Evolutionary conservation across 2,329 filamentous ascomycete genomes (phyloP).

Genomic region (Aspergillus chevalieri): DNA sequence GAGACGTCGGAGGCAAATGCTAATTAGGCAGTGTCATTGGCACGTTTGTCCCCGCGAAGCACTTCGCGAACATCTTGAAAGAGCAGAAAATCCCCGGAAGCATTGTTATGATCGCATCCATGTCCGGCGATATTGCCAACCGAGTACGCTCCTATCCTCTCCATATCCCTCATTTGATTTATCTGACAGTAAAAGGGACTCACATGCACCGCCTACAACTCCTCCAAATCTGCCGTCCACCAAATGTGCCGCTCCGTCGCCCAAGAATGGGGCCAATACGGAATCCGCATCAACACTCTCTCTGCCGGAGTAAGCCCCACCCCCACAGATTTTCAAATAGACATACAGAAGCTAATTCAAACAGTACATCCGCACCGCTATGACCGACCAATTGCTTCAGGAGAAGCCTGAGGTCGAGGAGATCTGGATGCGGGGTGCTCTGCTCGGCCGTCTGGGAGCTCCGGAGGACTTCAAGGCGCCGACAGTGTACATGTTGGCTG

Average conservation of each 20-base stretch:
- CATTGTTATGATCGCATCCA: slow-evolving; percentile 63
- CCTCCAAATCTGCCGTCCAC: slow-evolving; percentile 45
- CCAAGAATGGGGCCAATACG: slow-evolving; percentile 49
- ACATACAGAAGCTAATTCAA: not conserved
- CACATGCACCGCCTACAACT: slow-evolving; percentile 57
- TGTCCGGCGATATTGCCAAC: slow-evolving; percentile 64
- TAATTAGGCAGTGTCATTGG: slow-evolving; percentile 22
- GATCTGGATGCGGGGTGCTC: slow-evolving; percentile 49
- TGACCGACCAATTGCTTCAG: slow-evolving; percentile 42
- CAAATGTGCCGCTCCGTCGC: slow-evolving; percentile 46
- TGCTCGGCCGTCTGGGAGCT: slow-evolving; percentile 45
- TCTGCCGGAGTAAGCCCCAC: slow-evolving; percentile 55
- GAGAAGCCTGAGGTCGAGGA: slow-evolving; percentile 47
- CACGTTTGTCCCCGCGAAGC: slow-evolving; percentile 31
- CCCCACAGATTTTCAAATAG: too few species aligned
- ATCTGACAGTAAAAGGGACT: slow-evolving; percentile 41
- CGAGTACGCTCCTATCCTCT: slow-evolving; percentile 27
- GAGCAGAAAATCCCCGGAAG: slow-evolving; percentile 51
- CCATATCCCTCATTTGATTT: not conserved
- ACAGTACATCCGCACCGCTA: slow-evolving; percentile 45
- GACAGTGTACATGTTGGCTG: slow-evolving; percentile 30
- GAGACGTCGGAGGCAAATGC: not conserved
- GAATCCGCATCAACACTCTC: slow-evolving; percentile 74
- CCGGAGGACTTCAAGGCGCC: slow-evolving; percentile 38
- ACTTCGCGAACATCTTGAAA: slow-evolving; percentile 45